phyloP scores from a whole-genome alignment of 352 stramenopile species.

The Phytopythium sindhum region DNA sequence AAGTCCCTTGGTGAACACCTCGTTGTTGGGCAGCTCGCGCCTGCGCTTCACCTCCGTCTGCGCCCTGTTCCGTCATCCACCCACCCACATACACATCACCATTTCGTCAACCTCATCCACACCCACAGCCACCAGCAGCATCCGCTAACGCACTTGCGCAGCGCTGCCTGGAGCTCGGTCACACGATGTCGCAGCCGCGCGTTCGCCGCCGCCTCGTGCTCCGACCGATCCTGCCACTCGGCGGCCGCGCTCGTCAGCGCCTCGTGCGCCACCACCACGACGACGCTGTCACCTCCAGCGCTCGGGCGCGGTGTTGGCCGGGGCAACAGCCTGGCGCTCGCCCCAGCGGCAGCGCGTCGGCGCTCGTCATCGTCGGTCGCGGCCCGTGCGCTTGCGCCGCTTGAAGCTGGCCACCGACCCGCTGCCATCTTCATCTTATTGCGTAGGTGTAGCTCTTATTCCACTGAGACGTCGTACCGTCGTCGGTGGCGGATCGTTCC shows the following conservation, averaged over 20 bases:
- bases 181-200: constrained; percentile 31
- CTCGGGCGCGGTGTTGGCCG: constrained; percentile 3
- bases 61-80: constrained; percentile 16
- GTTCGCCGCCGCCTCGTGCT: constrained; percentile 30
- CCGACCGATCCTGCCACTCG: constrained; percentile 42
- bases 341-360: not conserved
- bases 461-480: not conserved
- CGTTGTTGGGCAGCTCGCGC: constrained; percentile 54
- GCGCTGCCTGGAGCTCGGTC: constrained; percentile 23
- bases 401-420: not conserved
- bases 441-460: too few species aligned
- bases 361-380: not conserved
- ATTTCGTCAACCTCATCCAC: not conserved
- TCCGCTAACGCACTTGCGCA: constrained; percentile 26
- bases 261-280: constrained; percentile 37
- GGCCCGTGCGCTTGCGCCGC: not conserved
- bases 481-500: not conserved
- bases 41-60: constrained; percentile 55
- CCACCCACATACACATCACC: not conserved
- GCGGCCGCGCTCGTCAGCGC: constrained; percentile 23
- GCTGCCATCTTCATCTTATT: not conserved
- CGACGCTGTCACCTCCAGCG: constrained; percentile 9
- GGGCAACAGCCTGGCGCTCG: constrained; percentile 12
- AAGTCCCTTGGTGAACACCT: constrained; percentile 58
- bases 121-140: not conserved